Evolutionary conservation across 140 eudicot genomes (phyloP), one percentile per base, ranked within the genome.

Genomic region (Bidens hawaiensis): DNA sequence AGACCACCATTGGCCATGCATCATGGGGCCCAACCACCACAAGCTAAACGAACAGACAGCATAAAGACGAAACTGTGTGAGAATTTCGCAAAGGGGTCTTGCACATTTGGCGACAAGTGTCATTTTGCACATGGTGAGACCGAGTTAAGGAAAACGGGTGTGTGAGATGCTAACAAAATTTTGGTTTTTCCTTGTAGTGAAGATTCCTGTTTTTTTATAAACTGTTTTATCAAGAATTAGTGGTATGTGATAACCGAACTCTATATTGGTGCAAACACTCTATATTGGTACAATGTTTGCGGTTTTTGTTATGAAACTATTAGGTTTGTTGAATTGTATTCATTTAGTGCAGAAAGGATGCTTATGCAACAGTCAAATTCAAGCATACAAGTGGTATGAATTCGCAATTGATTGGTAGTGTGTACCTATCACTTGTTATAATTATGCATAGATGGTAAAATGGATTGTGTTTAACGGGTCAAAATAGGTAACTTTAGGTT

Each of bases 61-160:
- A 64, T 40, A 30, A 84, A 81, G 75, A 84, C 76, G 0, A 84
- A 84, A 65, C 3, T 78, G 62, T 84, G 94, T 52, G 87, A 78
- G 11, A 81, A 84, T 47, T 84, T 81, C 19, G 26, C 78, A 1
- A 84, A 81, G 50, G 94, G 94, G 16, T 59, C 65, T 21, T 84
- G 93, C 72, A 81, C 82, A 0, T 84, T 77, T 45, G 93, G 93
- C 21, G 87, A 84, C 19, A 78, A 69, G 81, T 84, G 94, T 61
- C 82, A 72, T 67, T 84, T 84, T 66, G 94, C 94, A 31, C 94
- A 84, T 66, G 82, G 87, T 26, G 78, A 74, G 13, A 67, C 77
- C 27, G 87, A 84, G 81, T 25, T 84, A 28, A 72, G 82, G 33
- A 83, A 78, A 49, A 14, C 71, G 19, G 65, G 67, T 8, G 56